Percentiles rank a stretch among this genome's conserved stretches.
phyloP scores from a whole-genome alignment of 2,329 filamentous ascomycete genomes.

The Xylaria sp. region DNA sequence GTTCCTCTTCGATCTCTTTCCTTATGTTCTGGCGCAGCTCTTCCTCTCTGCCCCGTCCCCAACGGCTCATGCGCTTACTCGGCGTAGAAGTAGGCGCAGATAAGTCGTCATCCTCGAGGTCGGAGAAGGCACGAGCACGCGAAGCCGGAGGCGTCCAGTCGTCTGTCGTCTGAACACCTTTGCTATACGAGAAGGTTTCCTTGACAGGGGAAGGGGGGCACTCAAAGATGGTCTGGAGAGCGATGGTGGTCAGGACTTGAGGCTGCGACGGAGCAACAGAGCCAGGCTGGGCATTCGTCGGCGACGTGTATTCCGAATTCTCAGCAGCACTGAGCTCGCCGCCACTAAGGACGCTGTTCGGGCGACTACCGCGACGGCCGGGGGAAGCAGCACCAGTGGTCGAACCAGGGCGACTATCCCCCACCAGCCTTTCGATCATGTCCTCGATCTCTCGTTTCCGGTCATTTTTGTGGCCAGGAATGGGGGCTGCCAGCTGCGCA shows the following conservation, averaged over 20 bases:
- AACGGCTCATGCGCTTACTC: constrained; percentile 80
- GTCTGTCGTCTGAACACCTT: constrained; percentile 91
- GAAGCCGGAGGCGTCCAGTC: constrained; percentile 71
- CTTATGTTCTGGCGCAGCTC: constrained; percentile 86
- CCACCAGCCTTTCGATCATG: constrained; percentile 85
- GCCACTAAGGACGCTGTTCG: constrained; percentile 86
- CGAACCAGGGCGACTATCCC: constrained; percentile 78
- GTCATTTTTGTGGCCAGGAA: constrained; percentile 74
- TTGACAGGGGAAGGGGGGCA: constrained; percentile 78
- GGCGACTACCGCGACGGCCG: constrained; percentile 76
- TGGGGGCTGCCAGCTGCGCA: constrained; percentile 73
- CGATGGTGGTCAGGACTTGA: constrained; percentile 79
- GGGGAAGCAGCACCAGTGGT: constrained; percentile 75
- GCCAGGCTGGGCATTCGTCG: constrained; percentile 55
- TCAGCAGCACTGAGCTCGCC: constrained; percentile 83
- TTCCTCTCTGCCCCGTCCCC: constrained; percentile 86
- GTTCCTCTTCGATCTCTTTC: constrained; percentile 91
- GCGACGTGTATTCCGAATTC: constrained; percentile 69
- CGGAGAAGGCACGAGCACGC: constrained; percentile 65
- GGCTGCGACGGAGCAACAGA: constrained; percentile 56
- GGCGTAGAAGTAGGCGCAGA: constrained; percentile 67
- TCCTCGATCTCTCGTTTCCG: constrained; percentile 83
- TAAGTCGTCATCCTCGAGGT: constrained; percentile 71
- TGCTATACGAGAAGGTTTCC: constrained; percentile 96
- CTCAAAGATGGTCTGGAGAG: constrained; percentile 83